Percentiles rank a stretch among this genome's conserved stretches.
phyloP scores from a whole-genome alignment of 2,329 filamentous ascomycete species.

The Microcyclospora pomicola region DNA sequence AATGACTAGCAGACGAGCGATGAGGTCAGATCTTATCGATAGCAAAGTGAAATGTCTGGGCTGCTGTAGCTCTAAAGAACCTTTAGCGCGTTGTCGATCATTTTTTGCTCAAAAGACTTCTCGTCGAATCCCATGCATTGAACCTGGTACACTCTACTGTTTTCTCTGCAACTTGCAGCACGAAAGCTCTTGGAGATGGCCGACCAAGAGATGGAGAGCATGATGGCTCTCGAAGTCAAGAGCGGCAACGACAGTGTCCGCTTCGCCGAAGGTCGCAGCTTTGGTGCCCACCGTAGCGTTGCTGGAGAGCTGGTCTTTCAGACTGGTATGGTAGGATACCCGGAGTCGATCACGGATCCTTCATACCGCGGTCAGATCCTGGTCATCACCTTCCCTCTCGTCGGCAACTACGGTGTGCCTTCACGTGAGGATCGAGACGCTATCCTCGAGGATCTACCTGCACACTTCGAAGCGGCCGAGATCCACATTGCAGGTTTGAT shows the following conservation, averaged over 20 bases:
- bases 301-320: constrained; percentile 98
- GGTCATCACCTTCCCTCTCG: constrained; percentile 87
- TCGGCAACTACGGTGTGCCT: constrained; percentile 96
- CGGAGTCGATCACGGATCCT: constrained; percentile 79
- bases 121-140: too few relatives aligned
- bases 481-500: constrained; percentile 92
- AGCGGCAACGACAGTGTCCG: constrained; percentile 52
- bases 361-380: constrained; percentile 88
- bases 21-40: too few relatives aligned
- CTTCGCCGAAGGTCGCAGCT: constrained; percentile 86
- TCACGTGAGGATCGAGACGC: constrained; percentile 73
- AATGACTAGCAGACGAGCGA: too few relatives aligned
- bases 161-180: too few relatives aligned
- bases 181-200: constrained; percentile 12
- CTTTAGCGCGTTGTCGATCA: too few relatives aligned
- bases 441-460: constrained; percentile 71
- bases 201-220: constrained; percentile 14
- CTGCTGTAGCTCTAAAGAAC: too few relatives aligned
- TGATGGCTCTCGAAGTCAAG: constrained; percentile 75
- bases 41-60: too few relatives aligned
- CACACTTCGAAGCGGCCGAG: constrained; percentile 81
- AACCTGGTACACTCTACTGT: too few relatives aligned
- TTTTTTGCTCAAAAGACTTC: too few relatives aligned
- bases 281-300: constrained; percentile 86
- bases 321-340: constrained; percentile 98